A percentile compares a stretch with the other conserved stretches of the same genome.
These are phyloP conservation scores for Micromonas commoda DNA, from an alignment of 139 green algal genomes.

Conservation along the genomic window DNA sequence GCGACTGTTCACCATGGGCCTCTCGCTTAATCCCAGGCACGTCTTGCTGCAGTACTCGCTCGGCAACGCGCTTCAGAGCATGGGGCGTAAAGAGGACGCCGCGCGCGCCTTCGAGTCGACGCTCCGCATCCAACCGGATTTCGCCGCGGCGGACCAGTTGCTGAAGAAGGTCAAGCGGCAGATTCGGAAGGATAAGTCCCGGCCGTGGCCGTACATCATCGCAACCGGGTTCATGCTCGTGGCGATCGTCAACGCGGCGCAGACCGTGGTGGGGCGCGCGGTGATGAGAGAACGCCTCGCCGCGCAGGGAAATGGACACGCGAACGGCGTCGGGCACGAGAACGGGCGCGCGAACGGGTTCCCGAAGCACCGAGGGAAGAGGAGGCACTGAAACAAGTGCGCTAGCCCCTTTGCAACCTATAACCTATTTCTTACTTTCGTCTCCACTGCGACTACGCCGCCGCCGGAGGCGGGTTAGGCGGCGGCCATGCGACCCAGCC, in stretches of 20 bases:
- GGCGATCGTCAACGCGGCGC: too few relatives aligned
- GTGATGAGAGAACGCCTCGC: background rate
- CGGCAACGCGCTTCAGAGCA: background rate
- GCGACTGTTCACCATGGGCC: constrained; percentile 19
- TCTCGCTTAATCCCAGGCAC: constrained; percentile 24
- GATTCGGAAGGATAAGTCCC: too few relatives aligned
- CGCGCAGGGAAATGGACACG: background rate
- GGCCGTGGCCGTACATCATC: too few relatives aligned
- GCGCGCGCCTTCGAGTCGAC: constrained; percentile 1
- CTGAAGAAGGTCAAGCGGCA: too few relatives aligned
- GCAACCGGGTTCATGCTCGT: too few relatives aligned
- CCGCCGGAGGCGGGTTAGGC: background rate
- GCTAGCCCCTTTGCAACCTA: background rate
- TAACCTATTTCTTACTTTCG: background rate
- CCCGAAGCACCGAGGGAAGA: background rate
- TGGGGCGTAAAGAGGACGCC: constrained; percentile 16
- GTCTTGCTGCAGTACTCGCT: constrained; percentile 22
- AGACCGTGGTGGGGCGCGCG: background rate
- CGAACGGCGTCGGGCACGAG: background rate
- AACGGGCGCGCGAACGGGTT: background rate
- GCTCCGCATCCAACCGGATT: too few relatives aligned
- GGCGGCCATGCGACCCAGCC: too few relatives aligned
- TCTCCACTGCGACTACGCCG: background rate
- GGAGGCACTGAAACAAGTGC: background rate
- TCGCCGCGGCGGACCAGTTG: too few relatives aligned